Conservation (phyloP, 371 early-diverging fungal genomes). For the Ecytonucleospora hepatopenaei region DNA sequence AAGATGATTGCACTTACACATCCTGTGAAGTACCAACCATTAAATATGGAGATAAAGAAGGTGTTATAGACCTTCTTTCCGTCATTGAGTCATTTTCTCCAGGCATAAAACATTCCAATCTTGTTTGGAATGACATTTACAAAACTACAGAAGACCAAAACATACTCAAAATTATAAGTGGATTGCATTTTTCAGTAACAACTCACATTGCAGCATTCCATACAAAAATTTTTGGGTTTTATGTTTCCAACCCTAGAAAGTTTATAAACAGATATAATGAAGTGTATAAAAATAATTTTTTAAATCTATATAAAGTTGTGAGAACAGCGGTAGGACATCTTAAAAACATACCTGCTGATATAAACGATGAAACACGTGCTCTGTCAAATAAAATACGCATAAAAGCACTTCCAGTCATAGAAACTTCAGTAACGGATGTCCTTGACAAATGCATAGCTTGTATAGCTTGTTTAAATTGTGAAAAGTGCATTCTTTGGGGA, state of each 20-base stretch:
- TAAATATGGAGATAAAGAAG: conserved; percentile 2
- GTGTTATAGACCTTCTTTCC: conserved; percentile 10
- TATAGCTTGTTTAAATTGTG: conserved; percentile 92
- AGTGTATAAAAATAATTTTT: conserved; percentile 28
- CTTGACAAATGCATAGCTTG: conserved; percentile 48
- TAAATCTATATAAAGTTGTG: conserved; percentile 16
- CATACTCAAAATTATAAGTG: conserved; percentile 23
- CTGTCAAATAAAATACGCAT: not conserved
- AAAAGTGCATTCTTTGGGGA: conserved; percentile 92
- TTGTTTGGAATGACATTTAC: conserved; percentile 33
- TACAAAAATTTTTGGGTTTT: conserved; percentile 7
- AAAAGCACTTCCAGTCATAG: not conserved
- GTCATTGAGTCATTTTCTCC: conserved; percentile 11
- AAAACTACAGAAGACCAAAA: not conserved
- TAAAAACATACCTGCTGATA: not conserved
- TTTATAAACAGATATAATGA: conserved; percentile 17
- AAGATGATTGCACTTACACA: not conserved
- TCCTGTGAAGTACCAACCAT: conserved; percentile 5
- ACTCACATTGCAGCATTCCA: conserved; percentile 30
- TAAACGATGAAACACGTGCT: not conserved
- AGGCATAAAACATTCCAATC: conserved; percentile 7
- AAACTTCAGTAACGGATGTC: not conserved
- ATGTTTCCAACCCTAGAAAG: conserved; percentile 19
- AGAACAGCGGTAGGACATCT: conserved; percentile 20
- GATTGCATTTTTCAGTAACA: conserved; percentile 35